Evolutionary conservation across 1,284 basidiomycete species (phyloP), one percentile per base, ranked within the genome.

Genomic region (Rhizoctonia solani): DNA sequence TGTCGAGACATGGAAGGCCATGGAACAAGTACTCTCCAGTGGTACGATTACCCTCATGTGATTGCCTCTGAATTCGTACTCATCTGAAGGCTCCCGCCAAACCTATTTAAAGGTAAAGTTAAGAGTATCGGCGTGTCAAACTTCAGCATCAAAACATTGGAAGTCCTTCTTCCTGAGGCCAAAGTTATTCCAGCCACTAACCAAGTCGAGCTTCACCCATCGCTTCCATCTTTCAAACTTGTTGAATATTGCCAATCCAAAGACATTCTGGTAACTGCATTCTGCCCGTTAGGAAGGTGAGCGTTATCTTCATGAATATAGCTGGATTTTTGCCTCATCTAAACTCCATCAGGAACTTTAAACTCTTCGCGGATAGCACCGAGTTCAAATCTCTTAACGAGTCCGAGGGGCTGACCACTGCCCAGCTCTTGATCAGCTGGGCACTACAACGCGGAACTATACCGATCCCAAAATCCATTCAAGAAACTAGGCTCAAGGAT

Each of bases 201-300:
- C 74, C 93, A 95, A 80, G 19, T 95, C 71, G 92, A 95, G 77
- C 85, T 85, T 34, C 93, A 95, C 80, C 92, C 93, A 5, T 81
- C 87, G 53, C 81, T 88, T 54, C 87, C 83, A 3, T 88, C 92
- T 72, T 83, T 87, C 65, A 86, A 89, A 14, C 83, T 91, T 54
- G 80, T 88, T 53, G 81, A 80, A 21, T 90, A 83, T 79, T 87
- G 85, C 80, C 85, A 87, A 72, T 49, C 84, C 69, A 86, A 92
- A 75, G 82, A 82, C 71, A 94, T 95, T 73, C 83, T 89, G 71
- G 78, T 94, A 71, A 92, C 91, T 11, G 91, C 92, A 0, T 95
- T 93, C 80, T 89, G 87, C 68, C 92, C 92, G 9, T 82, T 95
- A 1, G 93, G 93, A 16, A 90, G 58, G 58, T 58, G 23, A 58